Conservation (phyloP, 2,329 filamentous ascomycete genomes). For the Colletotrichum nymphaeae region DNA sequence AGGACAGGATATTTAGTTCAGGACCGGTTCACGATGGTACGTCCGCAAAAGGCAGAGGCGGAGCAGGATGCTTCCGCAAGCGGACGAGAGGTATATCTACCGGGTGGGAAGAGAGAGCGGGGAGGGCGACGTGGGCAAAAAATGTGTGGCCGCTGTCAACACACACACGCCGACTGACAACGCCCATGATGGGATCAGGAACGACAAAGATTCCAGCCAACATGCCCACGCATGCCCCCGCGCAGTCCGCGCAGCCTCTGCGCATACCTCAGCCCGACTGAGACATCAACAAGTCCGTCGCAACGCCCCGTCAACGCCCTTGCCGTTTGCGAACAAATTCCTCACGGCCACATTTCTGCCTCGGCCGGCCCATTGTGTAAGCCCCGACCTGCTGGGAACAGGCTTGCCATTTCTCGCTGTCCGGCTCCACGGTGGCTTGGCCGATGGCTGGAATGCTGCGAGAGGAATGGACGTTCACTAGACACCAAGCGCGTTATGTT, state of each 20-base stretch:
- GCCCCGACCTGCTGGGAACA: not conserved
- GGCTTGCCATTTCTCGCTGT: not conserved
- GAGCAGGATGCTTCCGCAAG: constrained; percentile 17
- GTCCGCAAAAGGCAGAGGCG: constrained; percentile 15
- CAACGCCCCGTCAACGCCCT: constrained; percentile 23
- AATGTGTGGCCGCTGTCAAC: not conserved
- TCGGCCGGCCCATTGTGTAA: not conserved
- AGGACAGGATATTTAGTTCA: not conserved
- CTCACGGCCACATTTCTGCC: not conserved
- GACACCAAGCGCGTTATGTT: constrained; percentile 5
- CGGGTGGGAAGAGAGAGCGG: not conserved
- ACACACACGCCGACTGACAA: not conserved
- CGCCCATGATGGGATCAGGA: not conserved
- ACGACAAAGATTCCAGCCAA: constrained; percentile 14
- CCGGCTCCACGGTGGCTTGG: not conserved
- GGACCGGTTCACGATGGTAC: constrained; percentile 15
- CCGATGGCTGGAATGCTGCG: constrained; percentile 16
- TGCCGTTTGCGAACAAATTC: constrained; percentile 28
- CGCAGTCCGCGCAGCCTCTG: constrained; percentile 8
- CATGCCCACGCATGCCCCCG: not conserved
- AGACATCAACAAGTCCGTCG: constrained; percentile 30
- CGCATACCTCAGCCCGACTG: constrained; percentile 6
- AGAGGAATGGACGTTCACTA: constrained; percentile 17
- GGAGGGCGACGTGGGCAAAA: not conserved
- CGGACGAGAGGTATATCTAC: constrained; percentile 2